Evolutionary conservation across 345 rosid genomes (phyloP), one percentile per base, ranked within the genome.

Genomic region (Turritis glabra): DNA sequence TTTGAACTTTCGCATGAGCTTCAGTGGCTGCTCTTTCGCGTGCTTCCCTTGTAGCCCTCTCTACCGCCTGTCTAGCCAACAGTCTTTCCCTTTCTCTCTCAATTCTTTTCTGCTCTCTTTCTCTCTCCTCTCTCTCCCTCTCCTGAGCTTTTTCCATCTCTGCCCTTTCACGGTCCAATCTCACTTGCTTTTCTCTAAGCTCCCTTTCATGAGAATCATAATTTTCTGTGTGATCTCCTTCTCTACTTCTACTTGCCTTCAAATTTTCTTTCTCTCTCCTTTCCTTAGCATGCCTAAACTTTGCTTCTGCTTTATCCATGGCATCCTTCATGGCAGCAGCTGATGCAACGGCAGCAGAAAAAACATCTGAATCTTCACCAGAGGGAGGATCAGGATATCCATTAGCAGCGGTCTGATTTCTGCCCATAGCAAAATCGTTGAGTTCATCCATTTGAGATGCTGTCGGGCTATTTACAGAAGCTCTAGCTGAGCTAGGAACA

Each of bases 261-360:
- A 83, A 58, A 78, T 87, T 79, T 50, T 88, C 98, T 73, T 85
- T 90, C 84, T 88, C 99, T 77, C 94, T 86, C 88, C 85, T 86
- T 76, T 85, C 92, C 79, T 80, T 87, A 32, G 88, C 91, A 71
- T 87, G 97, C 80, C 86, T 89, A 80, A 95, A 86, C 87, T 92
- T 95, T 4, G 92, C 96, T 84, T 92, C 92, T 46, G 99, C 99
- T 85, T 86, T 95, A 70, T 92, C 97, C 99, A 95, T 90, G 55
- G 98, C 99, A 71, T 90, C 94, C 82, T 92, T 92, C 94, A 92
- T 92, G 48, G 96, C 98, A 48, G 98, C 99, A 75, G 96, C 92
- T 73, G 98, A 90, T 72, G 92, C 89, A 44, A 87, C 96, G 78
- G 98, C 99, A 65, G 77, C 72, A 61, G 93, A 86, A 55, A 72